Percentiles rank a stretch among this genome's conserved stretches.
Evolutionary conservation across 139 green algal genomes (phyloP).

Genomic region (Chlorella sp.): DNA sequence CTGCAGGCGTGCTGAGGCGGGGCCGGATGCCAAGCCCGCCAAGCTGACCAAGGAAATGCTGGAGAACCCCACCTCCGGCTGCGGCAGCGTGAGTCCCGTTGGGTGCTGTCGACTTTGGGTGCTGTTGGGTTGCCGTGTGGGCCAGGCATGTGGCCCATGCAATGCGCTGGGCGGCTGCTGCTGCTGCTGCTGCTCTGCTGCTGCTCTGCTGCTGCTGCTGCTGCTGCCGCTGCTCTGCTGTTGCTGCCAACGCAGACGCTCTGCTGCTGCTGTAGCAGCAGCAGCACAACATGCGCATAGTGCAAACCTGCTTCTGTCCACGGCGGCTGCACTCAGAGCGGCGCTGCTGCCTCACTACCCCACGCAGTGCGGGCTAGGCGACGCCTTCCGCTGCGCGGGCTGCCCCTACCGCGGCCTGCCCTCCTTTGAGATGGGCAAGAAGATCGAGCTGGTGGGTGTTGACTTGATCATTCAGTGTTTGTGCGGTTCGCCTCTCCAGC

Average conservation of each 20-base stretch:
- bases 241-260: no score
- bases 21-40: constrained; percentile 41
- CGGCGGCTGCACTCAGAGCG: no score
- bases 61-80: constrained; percentile 91
- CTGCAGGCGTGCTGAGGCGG: constrained; percentile 61
- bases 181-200: no score
- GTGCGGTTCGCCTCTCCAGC: no score
- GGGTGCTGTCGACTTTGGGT: no score
- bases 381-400: constrained; percentile 94
- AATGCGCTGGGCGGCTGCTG: no score
- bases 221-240: no score
- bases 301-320: no score
- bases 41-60: constrained; percentile 91
- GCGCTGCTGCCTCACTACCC: background rate
- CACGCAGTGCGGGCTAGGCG: constrained; percentile 90
- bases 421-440: constrained; percentile 91
- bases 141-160: background rate
- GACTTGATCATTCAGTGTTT: no score
- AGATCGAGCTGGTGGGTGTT: constrained; percentile 71
- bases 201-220: no score
- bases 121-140: background rate
- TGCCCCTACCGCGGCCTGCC: constrained; percentile 97
- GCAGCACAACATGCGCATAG: no score
- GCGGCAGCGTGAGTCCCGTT: constrained; percentile 80
- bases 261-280: no score